phyloP scores from a whole-genome alignment of 768 basidiomycete species.

The Ramaria sp. region DNA sequence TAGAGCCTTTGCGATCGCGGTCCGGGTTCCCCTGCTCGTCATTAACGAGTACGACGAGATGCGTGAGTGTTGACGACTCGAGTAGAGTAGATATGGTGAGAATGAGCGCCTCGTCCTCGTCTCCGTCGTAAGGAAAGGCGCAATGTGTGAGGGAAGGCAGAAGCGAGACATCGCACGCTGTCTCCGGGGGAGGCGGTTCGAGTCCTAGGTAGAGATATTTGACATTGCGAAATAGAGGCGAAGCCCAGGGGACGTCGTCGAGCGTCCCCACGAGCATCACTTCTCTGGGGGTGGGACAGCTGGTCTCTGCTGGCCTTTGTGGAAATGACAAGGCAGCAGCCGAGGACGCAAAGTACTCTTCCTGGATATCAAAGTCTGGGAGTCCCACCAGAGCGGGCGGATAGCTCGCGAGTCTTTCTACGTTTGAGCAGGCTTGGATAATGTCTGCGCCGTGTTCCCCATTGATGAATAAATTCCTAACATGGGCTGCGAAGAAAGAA shows the following conservation, averaged over 20 bases:
- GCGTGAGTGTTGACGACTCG: neutral
- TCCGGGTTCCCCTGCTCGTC: neutral
- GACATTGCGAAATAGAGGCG: neutral
- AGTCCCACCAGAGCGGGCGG: neutral
- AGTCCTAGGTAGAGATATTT: constrained; percentile 3
- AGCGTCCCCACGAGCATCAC: constrained; percentile 2
- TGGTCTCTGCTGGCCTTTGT: neutral
- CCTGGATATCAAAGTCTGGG: neutral
- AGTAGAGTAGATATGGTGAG: neutral
- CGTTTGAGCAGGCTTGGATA: constrained; percentile 3
- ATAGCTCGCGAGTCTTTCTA: constrained; percentile 4
- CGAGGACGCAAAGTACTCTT: neutral
- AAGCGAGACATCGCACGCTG: neutral
- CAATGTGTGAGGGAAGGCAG: constrained; percentile 1
- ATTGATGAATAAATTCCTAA: constrained; percentile 6
- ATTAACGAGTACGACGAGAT: constrained; percentile 4
- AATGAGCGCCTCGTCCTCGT: constrained; percentile 1
- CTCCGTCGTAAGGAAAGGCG: constrained; percentile 8
- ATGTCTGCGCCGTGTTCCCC: constrained; percentile 2
- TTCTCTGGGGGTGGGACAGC: neutral
- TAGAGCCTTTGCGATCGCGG: constrained; percentile 1
- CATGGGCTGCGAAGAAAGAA: neutral
- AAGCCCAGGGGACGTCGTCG: constrained; percentile 7
- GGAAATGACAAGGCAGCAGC: neutral
- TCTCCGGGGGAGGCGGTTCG: constrained; percentile 4